Evolutionary conservation across 441 rosid genomes (phyloP).

Genomic region (Adansonia madagascariensis): DNA sequence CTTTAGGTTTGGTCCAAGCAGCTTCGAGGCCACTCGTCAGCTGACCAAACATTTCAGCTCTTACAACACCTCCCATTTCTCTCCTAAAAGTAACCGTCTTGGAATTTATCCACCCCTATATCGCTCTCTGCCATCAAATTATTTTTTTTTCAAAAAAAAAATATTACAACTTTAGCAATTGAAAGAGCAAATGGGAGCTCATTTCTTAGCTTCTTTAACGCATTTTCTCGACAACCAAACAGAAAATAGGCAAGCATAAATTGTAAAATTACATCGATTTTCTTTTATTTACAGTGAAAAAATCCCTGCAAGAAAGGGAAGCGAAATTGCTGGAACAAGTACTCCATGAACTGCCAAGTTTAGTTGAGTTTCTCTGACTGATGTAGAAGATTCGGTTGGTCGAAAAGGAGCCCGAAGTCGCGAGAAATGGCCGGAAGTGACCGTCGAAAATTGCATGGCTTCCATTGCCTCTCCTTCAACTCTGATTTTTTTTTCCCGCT

Average conservation of each 20-base stretch:
- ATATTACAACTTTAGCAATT: background rate
- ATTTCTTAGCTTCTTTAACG: background rate
- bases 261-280: background rate
- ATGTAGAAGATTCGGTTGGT: conserved; percentile 26
- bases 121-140: conserved; percentile 64
- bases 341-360: conserved; percentile 52
- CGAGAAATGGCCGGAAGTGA: conserved; percentile 54
- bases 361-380: conserved; percentile 33
- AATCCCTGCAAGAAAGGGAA: conserved; percentile 53
- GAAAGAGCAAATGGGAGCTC: background rate
- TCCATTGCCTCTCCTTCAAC: conserved; percentile 42
- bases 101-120: conserved; percentile 70
- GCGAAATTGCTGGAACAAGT: conserved; percentile 43
- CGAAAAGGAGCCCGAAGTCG: conserved; percentile 33
- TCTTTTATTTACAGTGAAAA: conserved; percentile 55
- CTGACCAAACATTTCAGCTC: conserved; percentile 98
- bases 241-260: background rate
- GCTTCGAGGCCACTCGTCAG: conserved; percentile 86
- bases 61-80: conserved; percentile 49
- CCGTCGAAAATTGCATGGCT: conserved; percentile 49
- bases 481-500: background rate
- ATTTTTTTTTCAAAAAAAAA: conserved; percentile 69
- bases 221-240: background rate
- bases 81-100: conserved; percentile 45
- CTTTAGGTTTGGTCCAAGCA: conserved; percentile 98